These are phyloP conservation scores for Chamaenerion angustifolium DNA, from an alignment of 345 rosid species.

Conservation along the genomic window DNA sequence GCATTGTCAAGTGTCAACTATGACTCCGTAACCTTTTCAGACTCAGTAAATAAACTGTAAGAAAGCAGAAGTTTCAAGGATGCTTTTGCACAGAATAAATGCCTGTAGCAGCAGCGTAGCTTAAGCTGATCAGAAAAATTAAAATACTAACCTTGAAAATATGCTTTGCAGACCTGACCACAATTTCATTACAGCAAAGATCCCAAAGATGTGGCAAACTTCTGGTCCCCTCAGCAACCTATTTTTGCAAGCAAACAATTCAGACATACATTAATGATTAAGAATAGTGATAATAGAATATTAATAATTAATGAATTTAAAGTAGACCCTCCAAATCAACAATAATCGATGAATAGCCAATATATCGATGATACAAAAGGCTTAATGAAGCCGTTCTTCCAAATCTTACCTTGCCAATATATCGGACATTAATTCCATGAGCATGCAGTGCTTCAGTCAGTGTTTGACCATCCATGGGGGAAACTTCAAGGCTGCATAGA, in stretches of 20 bases:
- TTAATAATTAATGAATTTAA: too few species aligned
- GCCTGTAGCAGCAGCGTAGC: background rate
- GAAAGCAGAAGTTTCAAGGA: too few species aligned
- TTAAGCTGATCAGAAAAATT: slow-evolving; percentile 1
- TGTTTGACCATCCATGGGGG: slow-evolving; percentile 99
- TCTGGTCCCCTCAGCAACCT: slow-evolving; percentile 89
- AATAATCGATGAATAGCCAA: too few species aligned
- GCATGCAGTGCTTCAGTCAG: slow-evolving; percentile 96
- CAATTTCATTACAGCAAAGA: slow-evolving; percentile 78
- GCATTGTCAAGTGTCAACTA: too few species aligned
- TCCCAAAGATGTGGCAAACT: slow-evolving; percentile 92
- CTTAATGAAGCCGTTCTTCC: too few species aligned
- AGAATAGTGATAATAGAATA: background rate
- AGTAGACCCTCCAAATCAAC: too few species aligned
- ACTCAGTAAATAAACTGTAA: too few species aligned
- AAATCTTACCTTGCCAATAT: slow-evolving; percentile 70
- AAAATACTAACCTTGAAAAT: slow-evolving; percentile 65
- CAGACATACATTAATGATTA: slow-evolving; percentile 1
- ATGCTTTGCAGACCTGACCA: slow-evolving; percentile 86
- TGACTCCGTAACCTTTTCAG: too few species aligned
- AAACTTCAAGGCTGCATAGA: slow-evolving; percentile 93
- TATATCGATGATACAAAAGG: too few species aligned
- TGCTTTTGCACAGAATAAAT: background rate
- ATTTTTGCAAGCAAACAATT: slow-evolving; percentile 3
- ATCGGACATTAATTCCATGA: slow-evolving; percentile 91